phyloP scores from a whole-genome alignment of 139 green algal genomes.

The Tetradesmus obliquus region DNA sequence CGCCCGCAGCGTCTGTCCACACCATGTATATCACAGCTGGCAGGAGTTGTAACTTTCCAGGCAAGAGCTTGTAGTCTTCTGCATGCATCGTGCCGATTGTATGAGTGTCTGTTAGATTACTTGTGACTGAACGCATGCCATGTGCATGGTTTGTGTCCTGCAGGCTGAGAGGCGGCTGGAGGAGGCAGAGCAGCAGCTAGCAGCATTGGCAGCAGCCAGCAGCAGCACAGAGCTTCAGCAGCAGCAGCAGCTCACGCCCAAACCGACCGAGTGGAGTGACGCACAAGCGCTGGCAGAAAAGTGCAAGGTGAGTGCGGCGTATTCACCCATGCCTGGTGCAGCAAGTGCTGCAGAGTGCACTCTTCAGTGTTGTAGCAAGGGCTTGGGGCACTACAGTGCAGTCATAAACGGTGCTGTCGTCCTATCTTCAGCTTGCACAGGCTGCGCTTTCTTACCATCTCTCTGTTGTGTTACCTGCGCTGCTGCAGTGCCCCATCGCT shows the following conservation, averaged over 20 bases:
- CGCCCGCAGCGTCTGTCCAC: no score
- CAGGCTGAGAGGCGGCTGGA: not conserved
- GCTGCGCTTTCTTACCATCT: no score
- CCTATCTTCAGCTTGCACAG: no score
- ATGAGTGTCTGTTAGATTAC: not conserved
- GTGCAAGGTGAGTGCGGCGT: not conserved
- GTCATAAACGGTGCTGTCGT: no score
- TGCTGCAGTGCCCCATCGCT: no score
- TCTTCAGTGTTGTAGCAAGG: no score
- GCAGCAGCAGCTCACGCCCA: not conserved
- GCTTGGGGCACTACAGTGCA: no score
- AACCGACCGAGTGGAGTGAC: not conserved
- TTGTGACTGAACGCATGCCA: not conserved
- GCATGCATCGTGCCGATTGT: not conserved
- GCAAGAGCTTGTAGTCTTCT: not conserved
- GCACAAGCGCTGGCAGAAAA: not conserved
- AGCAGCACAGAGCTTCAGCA: slow-evolving; percentile 1
- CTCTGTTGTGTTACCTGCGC: no score
- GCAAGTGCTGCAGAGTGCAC: no score
- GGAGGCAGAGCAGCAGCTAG: slow-evolving; percentile 27
- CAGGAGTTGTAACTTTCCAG: no score
- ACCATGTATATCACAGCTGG: no score
- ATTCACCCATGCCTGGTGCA: no score
- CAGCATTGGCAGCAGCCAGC: not conserved
- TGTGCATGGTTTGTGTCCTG: not conserved